Base-by-base conservation (phyloP, 495 filamentous ascomycete genomes). In the Penicillium subrubescens region DNA sequence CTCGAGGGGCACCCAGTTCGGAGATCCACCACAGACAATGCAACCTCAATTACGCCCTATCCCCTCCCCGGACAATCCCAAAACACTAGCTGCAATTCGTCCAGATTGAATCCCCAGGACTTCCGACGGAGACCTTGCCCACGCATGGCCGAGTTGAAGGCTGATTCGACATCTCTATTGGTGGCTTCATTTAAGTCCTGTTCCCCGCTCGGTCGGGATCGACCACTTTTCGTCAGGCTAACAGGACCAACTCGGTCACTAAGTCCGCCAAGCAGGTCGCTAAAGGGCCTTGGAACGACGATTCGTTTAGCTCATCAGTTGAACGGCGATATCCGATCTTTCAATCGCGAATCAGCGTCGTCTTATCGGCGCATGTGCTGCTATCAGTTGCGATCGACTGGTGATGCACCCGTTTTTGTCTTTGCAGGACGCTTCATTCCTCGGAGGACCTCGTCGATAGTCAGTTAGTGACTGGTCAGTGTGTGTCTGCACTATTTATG, bases 331-430 rank as follows among this genome's bases (percentile, higher is more conserved):
- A 44, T 62, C 68, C 71, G 71, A 73, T 69, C 62, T 50, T 33
- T 25, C 31, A 23, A 48, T 61, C 68, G 62, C 68, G 69, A 79
- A 79, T 79, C 73, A 77, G 68, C 61, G 35, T n/a, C 15, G 64
- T 62, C 63, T 77, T 73, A 71, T 71, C 72, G 64, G 59, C 17
- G 66, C 77, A 79, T 78, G 75, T 75, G 77, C 65, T 57, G 61
- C 62, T 58, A 71, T 71, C 62, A 59, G 48, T 53, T 56, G 33
- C 56, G 56, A 65, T 65, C 52, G 67, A 56, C 51, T 64, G 59
- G 25, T 52, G 46, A 63, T 60, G 60, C 56, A 39, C 60, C 31
- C 19, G 44, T 56, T 33, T 17, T 19, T 33, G 10, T 53, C 17
- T 46, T 23, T 44, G 21, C 35, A 37, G n/a, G 34, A 14, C 54